A percentile compares a stretch with the other conserved stretches of the same genome.
These are phyloP conservation scores for Ophiocordyceps robertsii DNA, from an alignment of 2,329 filamentous ascomycete genomes.

Conservation along the genomic window DNA sequence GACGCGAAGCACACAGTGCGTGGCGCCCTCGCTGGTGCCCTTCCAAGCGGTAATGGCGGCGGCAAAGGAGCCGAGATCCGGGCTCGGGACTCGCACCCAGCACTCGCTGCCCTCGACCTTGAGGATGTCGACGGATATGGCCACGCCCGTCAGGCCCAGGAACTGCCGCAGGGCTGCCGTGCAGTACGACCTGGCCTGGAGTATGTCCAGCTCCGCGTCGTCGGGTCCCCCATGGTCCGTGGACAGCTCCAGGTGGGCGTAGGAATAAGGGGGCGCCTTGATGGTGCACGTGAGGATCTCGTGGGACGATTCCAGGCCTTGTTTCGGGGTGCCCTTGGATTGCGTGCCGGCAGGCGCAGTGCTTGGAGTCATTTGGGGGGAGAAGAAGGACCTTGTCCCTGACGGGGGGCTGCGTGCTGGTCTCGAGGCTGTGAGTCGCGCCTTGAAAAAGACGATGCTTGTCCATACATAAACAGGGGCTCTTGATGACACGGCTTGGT, in stretches of 20 bases:
- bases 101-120: conserved; percentile 40
- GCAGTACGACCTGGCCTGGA: conserved; percentile 51
- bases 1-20: conserved; percentile 39
- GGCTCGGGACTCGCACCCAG: conserved; percentile 52
- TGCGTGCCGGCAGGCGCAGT: neutral
- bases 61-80: conserved; percentile 45
- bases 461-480: too few relatives aligned
- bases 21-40: conserved; percentile 27
- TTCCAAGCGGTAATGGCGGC: conserved; percentile 55
- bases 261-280: conserved; percentile 38
- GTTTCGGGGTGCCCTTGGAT: conserved; percentile 7
- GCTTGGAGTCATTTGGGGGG: conserved; percentile 3
- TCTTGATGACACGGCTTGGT: too few relatives aligned
- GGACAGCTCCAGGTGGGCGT: conserved; percentile 39
- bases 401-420: too few relatives aligned
- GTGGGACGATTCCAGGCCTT: conserved; percentile 24
- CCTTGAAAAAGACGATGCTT: too few relatives aligned
- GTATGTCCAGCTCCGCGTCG: conserved; percentile 34
- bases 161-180: conserved; percentile 52
- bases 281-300: conserved; percentile 39
- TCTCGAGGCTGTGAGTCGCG: too few relatives aligned
- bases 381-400: too few relatives aligned
- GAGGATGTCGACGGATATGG: conserved; percentile 58
- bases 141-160: conserved; percentile 53
- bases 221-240: conserved; percentile 9